Evolutionary conservation across 1,139 yeast genomes (phyloP).

Genomic region (Kazachstania sp.): DNA sequence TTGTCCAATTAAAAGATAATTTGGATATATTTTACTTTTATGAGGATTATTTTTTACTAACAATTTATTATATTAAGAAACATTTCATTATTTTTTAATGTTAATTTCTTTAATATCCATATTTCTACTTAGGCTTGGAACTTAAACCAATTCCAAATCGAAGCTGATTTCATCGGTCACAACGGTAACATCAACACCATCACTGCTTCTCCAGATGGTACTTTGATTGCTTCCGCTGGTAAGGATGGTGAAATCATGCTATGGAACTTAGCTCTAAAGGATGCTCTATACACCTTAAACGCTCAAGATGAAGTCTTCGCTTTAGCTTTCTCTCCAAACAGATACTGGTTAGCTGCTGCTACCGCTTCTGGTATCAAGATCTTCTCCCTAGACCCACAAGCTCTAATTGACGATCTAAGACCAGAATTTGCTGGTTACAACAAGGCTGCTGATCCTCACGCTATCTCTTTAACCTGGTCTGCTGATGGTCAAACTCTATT

Average conservation of each 20-base stretch:
- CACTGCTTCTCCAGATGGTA: conserved; percentile 99
- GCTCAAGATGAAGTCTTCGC: conserved; percentile 98
- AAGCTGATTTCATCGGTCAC: conserved; percentile 99
- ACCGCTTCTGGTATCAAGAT: conserved; percentile 96
- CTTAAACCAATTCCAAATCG: conserved; percentile 72
- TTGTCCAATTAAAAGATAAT: no score
- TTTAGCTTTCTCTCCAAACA: conserved; percentile 99
- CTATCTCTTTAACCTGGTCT: conserved; percentile 98
- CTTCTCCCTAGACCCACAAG: conserved; percentile 95
- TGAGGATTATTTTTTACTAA: neutral
- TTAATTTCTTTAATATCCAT: conserved; percentile 6
- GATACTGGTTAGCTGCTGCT: conserved; percentile 99
- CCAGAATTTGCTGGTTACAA: conserved; percentile 92
- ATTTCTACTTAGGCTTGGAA: conserved; percentile 71
- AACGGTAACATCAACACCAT: conserved; percentile 97
- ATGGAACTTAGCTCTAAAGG: conserved; percentile 92
- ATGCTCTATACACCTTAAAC: conserved; percentile 86
- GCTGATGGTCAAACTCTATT: conserved; percentile 99
- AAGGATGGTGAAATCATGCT: conserved; percentile 98
- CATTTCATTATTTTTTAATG: conserved; percentile 1
- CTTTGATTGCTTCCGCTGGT: conserved; percentile 99
- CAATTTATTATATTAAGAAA: neutral
- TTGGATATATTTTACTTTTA: neutral
- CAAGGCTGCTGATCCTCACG: conserved; percentile 96
- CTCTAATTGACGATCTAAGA: conserved; percentile 94